Conservation (phyloP, 352 stramenopile species). For the Globisporangium splendens region DNA sequence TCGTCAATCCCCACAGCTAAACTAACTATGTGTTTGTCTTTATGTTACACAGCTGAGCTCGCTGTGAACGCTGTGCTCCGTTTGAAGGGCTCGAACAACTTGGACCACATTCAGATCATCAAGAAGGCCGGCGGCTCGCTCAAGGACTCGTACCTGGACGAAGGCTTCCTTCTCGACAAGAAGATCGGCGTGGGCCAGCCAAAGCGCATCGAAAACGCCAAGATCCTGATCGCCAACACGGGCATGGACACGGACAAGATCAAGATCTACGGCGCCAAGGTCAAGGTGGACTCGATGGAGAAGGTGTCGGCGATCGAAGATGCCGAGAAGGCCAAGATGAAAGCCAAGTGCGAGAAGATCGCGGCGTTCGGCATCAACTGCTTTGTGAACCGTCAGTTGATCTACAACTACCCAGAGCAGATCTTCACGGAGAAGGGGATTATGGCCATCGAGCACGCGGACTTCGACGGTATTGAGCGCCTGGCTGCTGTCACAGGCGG, state of each 20-base stretch:
- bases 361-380: conserved; percentile 98
- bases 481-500: conserved; percentile 95
- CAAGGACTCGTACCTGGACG: conserved; percentile 97
- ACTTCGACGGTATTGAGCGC: conserved; percentile 99
- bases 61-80: conserved; percentile 96
- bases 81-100: conserved; percentile 92
- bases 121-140: conserved; percentile 97
- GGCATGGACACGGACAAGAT: conserved; percentile 99
- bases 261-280: conserved; percentile 98
- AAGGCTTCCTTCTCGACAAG: conserved; percentile 98
- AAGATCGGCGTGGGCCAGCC: conserved; percentile 94
- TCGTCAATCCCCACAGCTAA: no score
- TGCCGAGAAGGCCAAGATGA: conserved; percentile 98
- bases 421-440: conserved; percentile 98
- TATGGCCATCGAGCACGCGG: conserved; percentile 99
- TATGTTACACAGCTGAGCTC: conserved; percentile 57
- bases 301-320: conserved; percentile 99
- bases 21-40: neutral
- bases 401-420: conserved; percentile 99
- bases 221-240: conserved; percentile 99
- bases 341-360: conserved; percentile 98
- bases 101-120: conserved; percentile 99
- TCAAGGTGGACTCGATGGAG: conserved; percentile 98
- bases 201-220: conserved; percentile 96
- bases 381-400: conserved; percentile 99